These are phyloP conservation scores for Geranium rotundifolium DNA, from an alignment of 345 rosid species.

Conservation along the genomic window DNA sequence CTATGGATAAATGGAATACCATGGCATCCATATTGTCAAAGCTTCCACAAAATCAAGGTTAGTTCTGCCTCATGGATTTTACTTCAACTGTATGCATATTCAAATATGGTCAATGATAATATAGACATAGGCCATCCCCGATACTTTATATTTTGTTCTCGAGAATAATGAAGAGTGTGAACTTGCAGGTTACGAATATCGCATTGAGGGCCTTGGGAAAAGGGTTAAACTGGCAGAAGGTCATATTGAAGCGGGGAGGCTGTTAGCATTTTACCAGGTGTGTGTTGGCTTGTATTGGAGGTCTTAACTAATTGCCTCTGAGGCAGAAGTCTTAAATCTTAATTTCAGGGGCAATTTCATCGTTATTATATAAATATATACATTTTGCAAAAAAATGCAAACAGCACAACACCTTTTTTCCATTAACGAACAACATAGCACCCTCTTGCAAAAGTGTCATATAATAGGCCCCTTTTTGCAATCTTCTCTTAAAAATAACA, in stretches of 20 bases:
- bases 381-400: too few relatives aligned
- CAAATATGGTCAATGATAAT: too few relatives aligned
- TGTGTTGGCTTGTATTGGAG: not conserved
- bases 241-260: constrained; percentile 89
- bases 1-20: constrained; percentile 73
- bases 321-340: not conserved
- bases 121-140: too few relatives aligned
- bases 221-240: constrained; percentile 66
- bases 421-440: too few relatives aligned
- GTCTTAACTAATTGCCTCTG: not conserved
- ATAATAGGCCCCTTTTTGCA: not conserved
- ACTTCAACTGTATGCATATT: not conserved
- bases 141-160: not conserved
- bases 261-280: constrained; percentile 77
- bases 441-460: too few relatives aligned
- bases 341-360: too few relatives aligned
- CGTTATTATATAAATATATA: too few relatives aligned
- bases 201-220: constrained; percentile 36
- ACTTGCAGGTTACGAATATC: constrained; percentile 33
- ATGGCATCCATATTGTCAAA: constrained; percentile 73
- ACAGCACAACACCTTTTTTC: too few relatives aligned
- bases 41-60: constrained; percentile 72
- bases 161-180: constrained; percentile 7
- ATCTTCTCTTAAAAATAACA: not conserved
- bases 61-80: constrained; percentile 10